Conservation (phyloP, 345 rosid species). For the Angophora floribunda region DNA sequence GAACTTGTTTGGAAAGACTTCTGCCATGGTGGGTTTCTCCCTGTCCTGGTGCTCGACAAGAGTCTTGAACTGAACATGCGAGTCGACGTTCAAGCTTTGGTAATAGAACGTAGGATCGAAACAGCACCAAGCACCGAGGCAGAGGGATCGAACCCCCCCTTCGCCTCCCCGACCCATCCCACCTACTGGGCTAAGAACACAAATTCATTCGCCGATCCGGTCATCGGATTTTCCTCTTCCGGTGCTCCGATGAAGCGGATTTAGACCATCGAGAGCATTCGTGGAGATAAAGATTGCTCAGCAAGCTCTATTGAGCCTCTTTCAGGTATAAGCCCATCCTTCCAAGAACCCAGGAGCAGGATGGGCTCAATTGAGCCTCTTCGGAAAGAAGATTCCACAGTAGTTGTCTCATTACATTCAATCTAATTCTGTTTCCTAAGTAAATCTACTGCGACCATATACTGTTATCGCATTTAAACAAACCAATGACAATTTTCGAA, state of each 20-base stretch:
- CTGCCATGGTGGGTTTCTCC: background rate
- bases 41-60: background rate
- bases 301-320: background rate
- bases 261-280: background rate
- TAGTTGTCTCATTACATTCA: background rate
- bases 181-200: background rate
- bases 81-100: background rate
- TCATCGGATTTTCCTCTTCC: background rate
- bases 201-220: background rate
- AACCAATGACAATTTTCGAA: background rate
- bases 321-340: background rate
- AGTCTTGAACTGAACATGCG: background rate
- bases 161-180: background rate
- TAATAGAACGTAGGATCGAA: background rate
- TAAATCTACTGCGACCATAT: background rate
- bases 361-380: background rate
- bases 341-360: background rate
- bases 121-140: background rate
- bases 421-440: background rate
- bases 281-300: background rate
- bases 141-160: no score
- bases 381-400: background rate
- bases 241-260: background rate
- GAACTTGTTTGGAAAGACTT: background rate
- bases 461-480: background rate